phyloP scores from a whole-genome alignment of 192 early-diverging fungal genomes.

The Mortierella claussenii region DNA sequence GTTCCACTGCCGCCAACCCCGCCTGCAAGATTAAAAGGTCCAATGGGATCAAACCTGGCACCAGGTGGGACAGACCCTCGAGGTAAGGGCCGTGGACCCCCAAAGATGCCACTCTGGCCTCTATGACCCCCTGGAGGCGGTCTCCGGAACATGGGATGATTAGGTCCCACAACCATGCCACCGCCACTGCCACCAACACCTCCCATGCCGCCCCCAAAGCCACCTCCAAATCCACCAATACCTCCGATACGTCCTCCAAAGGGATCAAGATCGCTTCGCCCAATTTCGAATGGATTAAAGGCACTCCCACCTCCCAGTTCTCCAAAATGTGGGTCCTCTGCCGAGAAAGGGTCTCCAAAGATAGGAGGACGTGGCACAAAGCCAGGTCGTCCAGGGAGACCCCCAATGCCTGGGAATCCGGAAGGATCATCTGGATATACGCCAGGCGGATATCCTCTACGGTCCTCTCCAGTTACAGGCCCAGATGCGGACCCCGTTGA shows the following conservation, averaged over 20 bases:
- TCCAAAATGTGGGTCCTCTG: conserved; percentile 45
- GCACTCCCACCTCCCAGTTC: conserved; percentile 10
- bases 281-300: conserved; percentile 69
- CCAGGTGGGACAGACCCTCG: conserved; percentile 83
- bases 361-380: conserved; percentile 54
- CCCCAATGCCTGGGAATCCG: conserved; percentile 40
- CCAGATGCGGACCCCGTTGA: background rate
- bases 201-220: conserved; percentile 34
- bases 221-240: conserved; percentile 28
- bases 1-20: conserved; percentile 28
- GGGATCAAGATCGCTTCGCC: conserved; percentile 80
- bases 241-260: conserved; percentile 50
- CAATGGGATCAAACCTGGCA: conserved; percentile 93
- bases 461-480: background rate
- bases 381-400: conserved; percentile 29
- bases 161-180: conserved; percentile 89
- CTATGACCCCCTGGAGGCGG: conserved; percentile 49
- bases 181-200: conserved; percentile 58
- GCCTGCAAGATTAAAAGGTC: conserved; percentile 73
- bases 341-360: conserved; percentile 60
- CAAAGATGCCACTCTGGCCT: conserved; percentile 58
- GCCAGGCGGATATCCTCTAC: conserved; percentile 20
- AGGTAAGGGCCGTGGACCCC: conserved; percentile 71
- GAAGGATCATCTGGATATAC: conserved; percentile 51
- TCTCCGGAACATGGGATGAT: conserved; percentile 88